A percentile compares a stretch with the other conserved stretches of the same genome.
Conservation (phyloP, 129 eudicot species). For the Artemisia annua region DNA sequence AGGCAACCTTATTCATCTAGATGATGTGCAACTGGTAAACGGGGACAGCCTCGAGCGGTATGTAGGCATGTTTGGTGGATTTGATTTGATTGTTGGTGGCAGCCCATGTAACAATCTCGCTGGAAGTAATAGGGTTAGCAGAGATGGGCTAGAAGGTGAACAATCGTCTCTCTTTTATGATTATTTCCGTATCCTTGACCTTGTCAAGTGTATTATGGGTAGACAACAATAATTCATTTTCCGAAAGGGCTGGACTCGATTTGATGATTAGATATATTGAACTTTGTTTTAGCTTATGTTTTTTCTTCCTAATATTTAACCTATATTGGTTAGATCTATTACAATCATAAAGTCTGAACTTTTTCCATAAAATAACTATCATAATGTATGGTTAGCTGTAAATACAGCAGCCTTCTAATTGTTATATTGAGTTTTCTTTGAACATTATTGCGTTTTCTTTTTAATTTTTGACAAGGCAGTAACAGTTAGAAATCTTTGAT, state of each 20-base stretch:
- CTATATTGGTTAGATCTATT: not conserved
- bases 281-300: not conserved
- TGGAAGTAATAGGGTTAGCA: constrained; percentile 80
- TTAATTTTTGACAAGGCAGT: not conserved
- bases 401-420: not conserved
- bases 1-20: constrained; percentile 56
- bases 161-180: constrained; percentile 80
- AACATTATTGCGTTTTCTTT: not conserved
- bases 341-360: not conserved
- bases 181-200: constrained; percentile 66
- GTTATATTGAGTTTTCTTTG: not conserved
- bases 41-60: constrained; percentile 43
- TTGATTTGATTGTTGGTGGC: constrained; percentile 78
- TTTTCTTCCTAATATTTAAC: not conserved
- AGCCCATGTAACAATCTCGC: constrained; percentile 96
- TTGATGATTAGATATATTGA: constrained; percentile 19
- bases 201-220: constrained; percentile 56
- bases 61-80: constrained; percentile 53
- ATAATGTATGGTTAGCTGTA: constrained; percentile 14
- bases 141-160: constrained; percentile 91
- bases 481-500: too few species aligned
- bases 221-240: constrained; percentile 15
- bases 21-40: constrained; percentile 57
- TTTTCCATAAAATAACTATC: not conserved
- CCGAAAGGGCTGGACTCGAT: not conserved